These are phyloP conservation scores for Xylaria longipes DNA, from an alignment of 495 filamentous ascomycete species.

Conservation along the genomic window DNA sequence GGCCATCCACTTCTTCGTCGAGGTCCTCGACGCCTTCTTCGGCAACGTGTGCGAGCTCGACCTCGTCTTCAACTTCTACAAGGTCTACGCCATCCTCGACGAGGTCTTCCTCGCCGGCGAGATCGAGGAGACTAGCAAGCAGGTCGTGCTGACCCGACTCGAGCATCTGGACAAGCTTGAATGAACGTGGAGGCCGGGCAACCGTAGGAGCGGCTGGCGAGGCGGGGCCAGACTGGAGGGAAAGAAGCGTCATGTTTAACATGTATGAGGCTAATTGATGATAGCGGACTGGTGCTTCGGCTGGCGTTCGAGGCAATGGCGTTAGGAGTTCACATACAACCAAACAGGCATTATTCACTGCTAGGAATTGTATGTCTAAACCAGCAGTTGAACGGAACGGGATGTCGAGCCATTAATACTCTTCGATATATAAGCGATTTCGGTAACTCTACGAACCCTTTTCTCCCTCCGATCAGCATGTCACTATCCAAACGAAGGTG, in stretches of 20 bases:
- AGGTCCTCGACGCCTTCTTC: conserved; percentile 97
- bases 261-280: conserved; percentile 1
- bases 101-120: conserved; percentile 96
- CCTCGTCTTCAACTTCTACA: conserved; percentile 90
- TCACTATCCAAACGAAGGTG: neutral
- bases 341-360: neutral
- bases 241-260: neutral
- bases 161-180: conserved; percentile 98
- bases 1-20: conserved; percentile 99
- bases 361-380: neutral
- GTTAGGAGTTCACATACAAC: conserved; percentile 14
- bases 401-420: neutral
- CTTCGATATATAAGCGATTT: neutral
- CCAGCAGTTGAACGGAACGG: neutral
- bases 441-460: neutral
- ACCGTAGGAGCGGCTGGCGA: neutral
- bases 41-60: conserved; percentile 99
- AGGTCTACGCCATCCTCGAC: conserved; percentile 98
- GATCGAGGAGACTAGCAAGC: conserved; percentile 97
- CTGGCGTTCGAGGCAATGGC: conserved; percentile 16
- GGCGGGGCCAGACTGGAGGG: neutral
- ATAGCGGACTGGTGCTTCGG: neutral
- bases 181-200: conserved; percentile 48
- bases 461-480: neutral
- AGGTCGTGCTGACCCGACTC: conserved; percentile 91